A percentile compares a stretch with the other conserved stretches of the same genome.
Conservation (phyloP, 805 yeast species). For the Cyberlindnera subsufficiens region DNA sequence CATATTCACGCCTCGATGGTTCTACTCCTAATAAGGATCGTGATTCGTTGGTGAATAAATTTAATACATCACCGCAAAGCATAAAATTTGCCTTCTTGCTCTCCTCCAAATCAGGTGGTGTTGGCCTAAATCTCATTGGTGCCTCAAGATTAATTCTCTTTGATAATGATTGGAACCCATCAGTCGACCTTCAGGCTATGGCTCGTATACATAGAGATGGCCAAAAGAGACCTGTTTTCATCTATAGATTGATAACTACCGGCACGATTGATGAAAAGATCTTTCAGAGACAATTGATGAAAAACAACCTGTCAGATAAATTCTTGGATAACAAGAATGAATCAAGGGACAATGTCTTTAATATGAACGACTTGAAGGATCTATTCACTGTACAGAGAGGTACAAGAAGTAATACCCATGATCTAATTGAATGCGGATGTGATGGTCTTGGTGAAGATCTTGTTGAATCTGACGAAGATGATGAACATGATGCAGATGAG, state of each 20-base stretch:
- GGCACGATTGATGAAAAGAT: slow-evolving; percentile 95
- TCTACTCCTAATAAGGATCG: slow-evolving; percentile 65
- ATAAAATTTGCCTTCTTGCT: slow-evolving; percentile 57
- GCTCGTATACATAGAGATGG: slow-evolving; percentile 95
- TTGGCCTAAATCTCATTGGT: slow-evolving; percentile 85
- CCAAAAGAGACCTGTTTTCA: slow-evolving; percentile 68
- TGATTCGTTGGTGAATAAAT: slow-evolving; percentile 57
- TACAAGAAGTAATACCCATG: slow-evolving; percentile 69
- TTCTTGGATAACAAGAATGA: slow-evolving; percentile 43
- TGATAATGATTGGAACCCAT: slow-evolving; percentile 98
- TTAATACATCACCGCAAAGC: slow-evolving; percentile 30
- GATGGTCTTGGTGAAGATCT: slow-evolving; percentile 43
- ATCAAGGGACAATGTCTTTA: slow-evolving; percentile 62
- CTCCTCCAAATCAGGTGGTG: slow-evolving; percentile 91
- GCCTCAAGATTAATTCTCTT: slow-evolving; percentile 80
- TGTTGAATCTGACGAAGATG: slow-evolving; percentile 4
- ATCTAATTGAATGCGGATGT: slow-evolving; percentile 61
- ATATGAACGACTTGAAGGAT: slow-evolving; percentile 62
- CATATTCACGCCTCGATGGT: slow-evolving; percentile 74
- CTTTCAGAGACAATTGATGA: slow-evolving; percentile 84
- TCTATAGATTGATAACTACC: slow-evolving; percentile 78
- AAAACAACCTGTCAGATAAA: slow-evolving; percentile 69
- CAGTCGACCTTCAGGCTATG: slow-evolving; percentile 90
- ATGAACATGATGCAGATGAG: slow-evolving; percentile 19
- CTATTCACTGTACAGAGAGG: slow-evolving; percentile 54